phyloP scores from a whole-genome alignment of 108 stramenopile species.

The Fragilariopsis cylindrus region DNA sequence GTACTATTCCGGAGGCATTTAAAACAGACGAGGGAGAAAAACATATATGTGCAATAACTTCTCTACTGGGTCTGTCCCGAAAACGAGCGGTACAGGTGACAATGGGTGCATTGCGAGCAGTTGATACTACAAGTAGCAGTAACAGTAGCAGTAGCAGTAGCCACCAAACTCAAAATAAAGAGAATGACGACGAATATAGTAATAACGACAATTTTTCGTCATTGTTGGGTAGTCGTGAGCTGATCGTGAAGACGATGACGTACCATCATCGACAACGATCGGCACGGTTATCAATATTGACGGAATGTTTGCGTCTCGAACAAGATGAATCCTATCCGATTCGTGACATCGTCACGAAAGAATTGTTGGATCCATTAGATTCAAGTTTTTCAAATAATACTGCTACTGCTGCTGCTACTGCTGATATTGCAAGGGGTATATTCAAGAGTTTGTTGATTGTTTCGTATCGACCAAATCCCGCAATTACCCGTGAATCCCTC shows the following conservation, averaged over 20 bases:
- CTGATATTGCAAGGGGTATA: conserved; percentile 14
- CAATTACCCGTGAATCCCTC: conserved; percentile 16
- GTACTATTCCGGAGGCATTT: conserved; percentile 48
- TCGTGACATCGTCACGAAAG: background rate
- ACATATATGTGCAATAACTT: conserved; percentile 43
- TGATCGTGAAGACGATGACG: conserved; percentile 31
- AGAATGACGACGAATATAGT: conserved; percentile 4
- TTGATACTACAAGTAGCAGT: background rate
- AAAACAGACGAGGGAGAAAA: conserved; percentile 39
- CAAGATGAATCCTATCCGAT: conserved; percentile 21
- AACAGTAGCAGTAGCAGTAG: background rate
- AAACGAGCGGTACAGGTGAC: conserved; percentile 51
- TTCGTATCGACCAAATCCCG: conserved; percentile 10
- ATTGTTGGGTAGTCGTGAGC: conserved; percentile 45
- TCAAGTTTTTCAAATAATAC: background rate
- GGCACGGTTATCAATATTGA: conserved; percentile 44
- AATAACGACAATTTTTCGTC: conserved; percentile 41
- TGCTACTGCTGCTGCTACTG: too few relatives aligned
- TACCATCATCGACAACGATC: conserved; percentile 46
- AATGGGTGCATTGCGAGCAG: conserved; percentile 38
- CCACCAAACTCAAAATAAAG: background rate
- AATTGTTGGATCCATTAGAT: conserved; percentile 28
- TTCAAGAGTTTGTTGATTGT: conserved; percentile 24
- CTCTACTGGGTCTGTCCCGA: conserved; percentile 38
- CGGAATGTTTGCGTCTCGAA: conserved; percentile 58